Percentiles rank a stretch among this genome's conserved stretches.
These are phyloP conservation scores for Leccinum incarnatum DNA, from an alignment of 768 basidiomycete genomes.

Conservation along the genomic window DNA sequence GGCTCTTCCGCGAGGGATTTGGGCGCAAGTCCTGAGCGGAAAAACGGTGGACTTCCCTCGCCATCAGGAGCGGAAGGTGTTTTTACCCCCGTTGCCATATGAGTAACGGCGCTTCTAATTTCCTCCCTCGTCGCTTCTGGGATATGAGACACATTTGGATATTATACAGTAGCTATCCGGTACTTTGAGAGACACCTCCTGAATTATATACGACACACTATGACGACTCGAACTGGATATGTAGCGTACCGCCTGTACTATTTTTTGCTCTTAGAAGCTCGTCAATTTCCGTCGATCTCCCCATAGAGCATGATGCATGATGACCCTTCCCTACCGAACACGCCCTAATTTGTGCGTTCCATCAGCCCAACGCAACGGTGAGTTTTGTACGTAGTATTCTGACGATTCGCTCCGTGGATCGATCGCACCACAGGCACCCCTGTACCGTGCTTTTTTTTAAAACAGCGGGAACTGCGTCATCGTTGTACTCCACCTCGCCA, in stretches of 20 bases:
- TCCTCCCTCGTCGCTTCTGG: constrained; percentile 5
- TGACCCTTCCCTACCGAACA: not conserved
- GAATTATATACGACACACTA: constrained; percentile 8
- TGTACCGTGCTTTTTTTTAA: not conserved
- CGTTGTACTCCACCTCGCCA: not conserved
- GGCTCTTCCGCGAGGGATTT: constrained; percentile 26
- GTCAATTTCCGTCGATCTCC: constrained; percentile 20
- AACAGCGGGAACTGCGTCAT: not conserved
- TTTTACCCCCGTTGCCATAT: constrained; percentile 31
- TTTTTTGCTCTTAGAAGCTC: constrained; percentile 19
- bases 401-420: constrained; percentile 12
- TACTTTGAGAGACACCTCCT: constrained; percentile 2
- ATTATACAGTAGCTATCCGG: constrained; percentile 9
- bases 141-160: constrained; percentile 15
- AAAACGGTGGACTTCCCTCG: constrained; percentile 16
- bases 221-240: constrained; percentile 14
- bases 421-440: not conserved
- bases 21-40: constrained; percentile 29
- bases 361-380: not conserved
- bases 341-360: not conserved
- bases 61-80: constrained; percentile 13
- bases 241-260: constrained; percentile 29
- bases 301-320: not conserved
- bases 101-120: constrained; percentile 22
- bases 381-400: constrained; percentile 2